Conservation (phyloP, 345 rosid genomes). For the Gossypium ekmanianum region DNA sequence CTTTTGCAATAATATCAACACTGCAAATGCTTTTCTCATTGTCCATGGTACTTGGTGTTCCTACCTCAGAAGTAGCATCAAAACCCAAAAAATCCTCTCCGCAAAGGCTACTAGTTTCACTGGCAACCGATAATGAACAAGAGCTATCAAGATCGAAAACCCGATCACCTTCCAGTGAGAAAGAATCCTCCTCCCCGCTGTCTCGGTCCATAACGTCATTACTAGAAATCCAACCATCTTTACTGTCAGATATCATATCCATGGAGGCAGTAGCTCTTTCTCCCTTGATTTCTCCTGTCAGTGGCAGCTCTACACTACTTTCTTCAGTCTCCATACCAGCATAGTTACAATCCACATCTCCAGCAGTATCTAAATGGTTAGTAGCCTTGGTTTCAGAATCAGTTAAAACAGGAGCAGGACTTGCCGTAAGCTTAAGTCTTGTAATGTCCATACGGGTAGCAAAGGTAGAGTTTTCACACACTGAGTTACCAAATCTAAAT, state of each 20-base stretch:
- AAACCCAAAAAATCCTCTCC: slow-evolving; percentile 56
- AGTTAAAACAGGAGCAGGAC: slow-evolving; percentile 32
- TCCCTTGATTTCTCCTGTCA: slow-evolving; percentile 25
- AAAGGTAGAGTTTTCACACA: slow-evolving; percentile 38
- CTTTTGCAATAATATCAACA: slow-evolving; percentile 41
- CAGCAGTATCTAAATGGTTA: slow-evolving; percentile 17
- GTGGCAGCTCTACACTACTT: slow-evolving; percentile 21
- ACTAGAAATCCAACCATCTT: slow-evolving; percentile 32
- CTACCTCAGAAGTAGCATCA: slow-evolving; percentile 44
- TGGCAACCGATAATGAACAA: slow-evolving; percentile 59
- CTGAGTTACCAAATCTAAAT: slow-evolving; percentile 49
- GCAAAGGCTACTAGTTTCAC: slow-evolving; percentile 72
- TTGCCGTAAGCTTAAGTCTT: slow-evolving; percentile 38
- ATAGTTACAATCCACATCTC: slow-evolving; percentile 33
- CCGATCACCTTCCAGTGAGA: slow-evolving; percentile 56
- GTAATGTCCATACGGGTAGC: slow-evolving; percentile 35
- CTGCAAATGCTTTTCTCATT: slow-evolving; percentile 34
- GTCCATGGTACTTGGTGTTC: slow-evolving; percentile 32
- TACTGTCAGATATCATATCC: slow-evolving; percentile 41
- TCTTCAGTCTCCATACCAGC: slow-evolving; percentile 38
- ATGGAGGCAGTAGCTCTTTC: slow-evolving; percentile 24
- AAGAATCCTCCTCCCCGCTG: slow-evolving; percentile 56
- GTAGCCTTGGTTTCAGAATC: slow-evolving; percentile 43
- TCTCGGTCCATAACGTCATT: slow-evolving; percentile 35
- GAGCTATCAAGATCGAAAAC: slow-evolving; percentile 47